A percentile compares a stretch with the other conserved stretches of the same genome.
phyloP scores from a whole-genome alignment of 306 rosid species.

The Sesbania bispinosa region DNA sequence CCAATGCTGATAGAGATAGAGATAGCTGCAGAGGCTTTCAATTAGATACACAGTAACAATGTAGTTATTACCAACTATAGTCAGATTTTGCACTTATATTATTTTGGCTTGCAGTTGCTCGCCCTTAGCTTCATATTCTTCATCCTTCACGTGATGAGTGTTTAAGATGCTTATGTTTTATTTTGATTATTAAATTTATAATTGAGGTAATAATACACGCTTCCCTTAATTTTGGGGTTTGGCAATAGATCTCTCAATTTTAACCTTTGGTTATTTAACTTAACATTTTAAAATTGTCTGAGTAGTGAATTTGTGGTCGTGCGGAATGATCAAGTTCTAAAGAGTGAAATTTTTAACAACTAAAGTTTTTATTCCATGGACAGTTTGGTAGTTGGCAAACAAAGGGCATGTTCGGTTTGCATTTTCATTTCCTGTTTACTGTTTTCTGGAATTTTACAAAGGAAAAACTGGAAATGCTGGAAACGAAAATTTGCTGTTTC shows the following conservation, averaged over 20 bases:
- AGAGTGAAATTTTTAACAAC: neutral
- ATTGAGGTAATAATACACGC: neutral
- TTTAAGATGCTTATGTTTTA: neutral
- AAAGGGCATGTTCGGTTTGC: too few relatives aligned
- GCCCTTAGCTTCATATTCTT: conserved; percentile 10
- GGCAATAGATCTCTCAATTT: neutral
- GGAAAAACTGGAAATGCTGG: too few relatives aligned
- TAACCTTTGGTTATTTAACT: neutral
- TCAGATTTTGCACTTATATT: conserved; percentile 8
- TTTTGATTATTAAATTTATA: conserved; percentile 6
- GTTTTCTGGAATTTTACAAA: too few relatives aligned
- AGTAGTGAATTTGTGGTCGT: neutral
- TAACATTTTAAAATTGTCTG: neutral
- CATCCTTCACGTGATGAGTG: conserved; percentile 12
- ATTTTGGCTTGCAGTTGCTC: conserved; percentile 11
- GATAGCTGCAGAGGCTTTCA: conserved; percentile 18
- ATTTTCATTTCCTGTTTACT: too few relatives aligned
- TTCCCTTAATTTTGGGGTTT: neutral
- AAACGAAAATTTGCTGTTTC: too few relatives aligned
- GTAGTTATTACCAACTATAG: conserved; percentile 4
- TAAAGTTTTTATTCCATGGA: neutral
- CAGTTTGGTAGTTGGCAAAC: neutral
- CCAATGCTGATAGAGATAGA: conserved; percentile 1
- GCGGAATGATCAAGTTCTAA: neutral
- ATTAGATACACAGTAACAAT: conserved; percentile 4